Evolutionary conservation across 768 basidiomycete genomes (phyloP).

Genomic region (Pleurotus pulmonarius): DNA sequence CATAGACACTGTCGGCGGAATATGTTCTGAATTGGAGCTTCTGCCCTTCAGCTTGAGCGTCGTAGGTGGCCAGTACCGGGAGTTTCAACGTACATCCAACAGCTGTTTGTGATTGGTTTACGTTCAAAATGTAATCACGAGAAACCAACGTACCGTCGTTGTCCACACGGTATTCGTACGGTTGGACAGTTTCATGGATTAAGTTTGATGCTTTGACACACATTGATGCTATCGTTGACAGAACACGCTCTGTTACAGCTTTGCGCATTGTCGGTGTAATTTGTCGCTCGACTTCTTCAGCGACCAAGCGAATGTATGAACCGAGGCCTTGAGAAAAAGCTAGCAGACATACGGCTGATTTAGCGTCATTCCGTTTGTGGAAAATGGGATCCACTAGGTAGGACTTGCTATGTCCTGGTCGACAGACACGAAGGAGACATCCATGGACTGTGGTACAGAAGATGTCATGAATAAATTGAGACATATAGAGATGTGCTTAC

Average conservation of each 20-base stretch:
- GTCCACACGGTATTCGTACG: constrained; percentile 39
- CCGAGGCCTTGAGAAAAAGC: constrained; percentile 65
- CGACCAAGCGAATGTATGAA: constrained; percentile 46
- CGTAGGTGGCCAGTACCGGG: no score
- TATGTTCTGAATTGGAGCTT: constrained; percentile 30
- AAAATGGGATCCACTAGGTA: constrained; percentile 67
- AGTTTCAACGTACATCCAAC: constrained; percentile 45
- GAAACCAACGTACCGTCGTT: constrained; percentile 40
- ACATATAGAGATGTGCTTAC: constrained; percentile 29
- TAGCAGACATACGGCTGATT: constrained; percentile 59
- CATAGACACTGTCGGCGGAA: constrained; percentile 44
- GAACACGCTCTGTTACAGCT: constrained; percentile 39
- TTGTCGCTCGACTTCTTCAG: constrained; percentile 37
- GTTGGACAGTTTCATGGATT: constrained; percentile 30
- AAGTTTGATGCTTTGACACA: constrained; percentile 34
- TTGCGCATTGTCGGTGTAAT: constrained; percentile 42
- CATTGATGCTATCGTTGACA: constrained; percentile 38
- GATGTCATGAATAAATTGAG: constrained; percentile 6
- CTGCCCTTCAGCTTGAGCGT: constrained; percentile 32
- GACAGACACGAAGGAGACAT: constrained; percentile 56
- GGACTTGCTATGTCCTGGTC: constrained; percentile 46
- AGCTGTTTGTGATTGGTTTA: constrained; percentile 28
- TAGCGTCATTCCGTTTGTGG: constrained; percentile 60
- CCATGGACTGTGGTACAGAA: constrained; percentile 45
- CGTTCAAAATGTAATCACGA: no score